Evolutionary conservation across 139 green algal species (phyloP), one percentile per base, ranked within the genome.

Genomic region (Yamagishiella unicocca): DNA sequence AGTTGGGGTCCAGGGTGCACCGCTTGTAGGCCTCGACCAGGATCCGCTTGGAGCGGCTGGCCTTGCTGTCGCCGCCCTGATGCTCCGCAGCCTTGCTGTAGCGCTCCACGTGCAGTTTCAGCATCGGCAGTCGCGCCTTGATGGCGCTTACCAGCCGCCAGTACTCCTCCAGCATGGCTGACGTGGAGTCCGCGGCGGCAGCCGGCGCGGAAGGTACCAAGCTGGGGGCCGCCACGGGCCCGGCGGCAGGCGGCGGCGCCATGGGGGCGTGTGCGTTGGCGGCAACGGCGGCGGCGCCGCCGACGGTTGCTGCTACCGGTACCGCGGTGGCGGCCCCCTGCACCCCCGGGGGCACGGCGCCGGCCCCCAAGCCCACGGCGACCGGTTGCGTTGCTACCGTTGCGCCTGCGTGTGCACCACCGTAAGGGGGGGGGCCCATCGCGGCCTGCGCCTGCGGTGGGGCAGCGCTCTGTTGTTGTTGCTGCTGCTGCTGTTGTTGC

Each of bases 81-180:
- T 62, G 42, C 35, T 45, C 79, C 31, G 42, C 79, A 24, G 27
- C 19, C 40, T 64, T 75, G 42, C 24, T 54, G 42, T 76, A 75
- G 4, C 45, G 45, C 24, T 85, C 79, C 14, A 85, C 17, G 37
- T 84, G 55, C 12, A 14, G 29, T 5, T 29, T 10, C 17, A 84
- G 78, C 27, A 74, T 2, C 0, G 14, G 58, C 37, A 72, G 14
- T 10, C 78, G 78, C 55, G 38, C 29, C 37, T 74, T 73, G 4
- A 84, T 7, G 37, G 64, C 55, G 8, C 3, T 40, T 4, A 74
- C 3, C 38, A 72, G 4, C 10, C 37, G 35, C 78, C 78, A 84
- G 55, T 84, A 84, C 35, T 84, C 78, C 58, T 84, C 55, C 55
- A 74, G 40, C 58, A 53, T 50, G 3, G 29, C 55, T 40, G 78